Conservation (phyloP, 441 rosid species). For the Bruguiera hainesii region DNA sequence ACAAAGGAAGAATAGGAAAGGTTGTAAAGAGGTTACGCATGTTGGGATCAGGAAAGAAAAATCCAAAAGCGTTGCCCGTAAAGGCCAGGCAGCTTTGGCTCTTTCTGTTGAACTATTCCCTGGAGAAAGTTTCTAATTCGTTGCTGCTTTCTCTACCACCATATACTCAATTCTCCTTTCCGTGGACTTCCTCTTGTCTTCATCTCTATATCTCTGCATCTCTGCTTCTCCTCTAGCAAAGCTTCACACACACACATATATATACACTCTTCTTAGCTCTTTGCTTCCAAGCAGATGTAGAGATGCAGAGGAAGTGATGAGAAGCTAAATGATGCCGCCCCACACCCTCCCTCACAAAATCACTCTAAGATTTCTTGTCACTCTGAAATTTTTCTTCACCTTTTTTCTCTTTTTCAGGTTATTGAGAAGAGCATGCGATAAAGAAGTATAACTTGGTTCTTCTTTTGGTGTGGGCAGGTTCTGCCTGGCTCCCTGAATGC, state of each 20-base stretch:
- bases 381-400: not conserved
- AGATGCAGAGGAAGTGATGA: no score
- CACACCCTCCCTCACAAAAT: no score
- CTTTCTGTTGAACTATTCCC: constrained; percentile 23
- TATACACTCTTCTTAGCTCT: not conserved
- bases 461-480: not conserved
- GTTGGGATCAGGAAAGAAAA: constrained; percentile 16
- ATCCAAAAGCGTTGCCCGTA: constrained; percentile 31
- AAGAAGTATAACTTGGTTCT: no score
- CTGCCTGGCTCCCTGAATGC: constrained; percentile 82
- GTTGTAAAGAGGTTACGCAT: no score
- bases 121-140: constrained; percentile 4
- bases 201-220: not conserved
- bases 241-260: no score
- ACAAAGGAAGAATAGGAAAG: no score
- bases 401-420: no score
- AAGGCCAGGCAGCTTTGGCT: constrained; percentile 38
- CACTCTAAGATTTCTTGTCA: no score
- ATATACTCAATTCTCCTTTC: not conserved
- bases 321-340: no score
- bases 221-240: not conserved
- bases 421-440: no score
- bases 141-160: constrained; percentile 23
- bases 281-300: not conserved
- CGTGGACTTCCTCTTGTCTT: constrained; percentile 24